Evolutionary conservation across 768 basidiomycete species (phyloP).

Genomic region (Phanerodontia chrysosporium): DNA sequence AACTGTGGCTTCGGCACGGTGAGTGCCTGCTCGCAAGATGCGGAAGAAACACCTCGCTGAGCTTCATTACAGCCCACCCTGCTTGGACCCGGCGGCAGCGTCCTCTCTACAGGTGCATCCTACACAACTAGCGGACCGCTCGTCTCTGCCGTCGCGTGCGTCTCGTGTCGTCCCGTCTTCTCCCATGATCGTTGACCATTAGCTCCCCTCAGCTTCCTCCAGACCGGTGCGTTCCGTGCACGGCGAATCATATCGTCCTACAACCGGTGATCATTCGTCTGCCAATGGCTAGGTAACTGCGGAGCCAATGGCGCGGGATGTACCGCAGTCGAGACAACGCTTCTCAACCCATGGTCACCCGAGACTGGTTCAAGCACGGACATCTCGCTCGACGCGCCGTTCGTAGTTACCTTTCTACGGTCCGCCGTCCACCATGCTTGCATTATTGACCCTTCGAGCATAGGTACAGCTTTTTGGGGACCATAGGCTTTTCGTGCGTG

Average conservation of each 20-base stretch:
- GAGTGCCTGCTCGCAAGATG: neutral
- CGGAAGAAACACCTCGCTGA: neutral
- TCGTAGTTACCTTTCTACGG: no score
- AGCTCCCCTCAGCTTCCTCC: slow-evolving; percentile 1
- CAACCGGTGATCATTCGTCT: neutral
- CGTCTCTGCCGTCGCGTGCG: slow-evolving; percentile 41
- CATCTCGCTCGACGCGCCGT: slow-evolving; percentile 39
- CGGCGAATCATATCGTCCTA: no score
- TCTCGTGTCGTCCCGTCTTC: neutral
- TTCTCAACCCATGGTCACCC: slow-evolving; percentile 29
- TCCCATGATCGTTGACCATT: neutral
- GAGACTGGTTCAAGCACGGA: slow-evolving; percentile 33
- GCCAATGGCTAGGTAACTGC: slow-evolving; percentile 27
- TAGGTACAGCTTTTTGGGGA: no score
- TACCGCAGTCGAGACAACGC: slow-evolving; percentile 34
- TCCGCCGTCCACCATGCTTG: no score
- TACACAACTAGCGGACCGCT: slow-evolving; percentile 30
- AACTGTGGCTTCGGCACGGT: neutral
- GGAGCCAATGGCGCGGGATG: slow-evolving; percentile 38
- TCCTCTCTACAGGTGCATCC: slow-evolving; percentile 31
- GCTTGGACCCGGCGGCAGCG: slow-evolving; percentile 35
- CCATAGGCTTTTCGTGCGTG: no score
- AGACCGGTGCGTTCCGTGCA: neutral
- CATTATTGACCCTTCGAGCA: no score
- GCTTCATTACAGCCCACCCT: slow-evolving; percentile 28